Percentiles rank a stretch among this genome's conserved stretches.
phyloP scores from a whole-genome alignment of 2,329 filamentous ascomycete species.

The Fusarium graminum region DNA sequence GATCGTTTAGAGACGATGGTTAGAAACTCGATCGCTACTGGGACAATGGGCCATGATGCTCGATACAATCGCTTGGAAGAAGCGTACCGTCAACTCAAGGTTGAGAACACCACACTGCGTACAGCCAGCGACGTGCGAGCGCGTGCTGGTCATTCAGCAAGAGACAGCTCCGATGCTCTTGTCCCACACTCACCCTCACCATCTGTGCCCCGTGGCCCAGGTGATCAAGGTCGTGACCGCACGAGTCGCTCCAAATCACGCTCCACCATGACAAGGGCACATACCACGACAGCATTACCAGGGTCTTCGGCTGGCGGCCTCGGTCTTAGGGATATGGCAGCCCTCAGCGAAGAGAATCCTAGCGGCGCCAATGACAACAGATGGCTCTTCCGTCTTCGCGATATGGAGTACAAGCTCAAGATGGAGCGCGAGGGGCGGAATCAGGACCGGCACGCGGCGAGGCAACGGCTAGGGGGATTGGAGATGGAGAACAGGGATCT shows the following conservation, averaged over 20 bases:
- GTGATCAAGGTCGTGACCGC: slow-evolving; percentile 62
- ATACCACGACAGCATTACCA: slow-evolving; percentile 49
- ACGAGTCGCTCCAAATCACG: slow-evolving; percentile 51
- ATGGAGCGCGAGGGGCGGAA: slow-evolving; percentile 88
- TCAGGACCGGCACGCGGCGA: slow-evolving; percentile 85
- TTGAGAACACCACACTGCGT: slow-evolving; percentile 77
- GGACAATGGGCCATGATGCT: slow-evolving; percentile 58
- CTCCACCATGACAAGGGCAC: slow-evolving; percentile 52
- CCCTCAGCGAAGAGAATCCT: slow-evolving; percentile 41
- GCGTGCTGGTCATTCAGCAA: slow-evolving; percentile 59
- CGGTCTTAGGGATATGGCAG: slow-evolving; percentile 49
- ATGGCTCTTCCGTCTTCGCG: slow-evolving; percentile 87
- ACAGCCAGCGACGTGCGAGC: slow-evolving; percentile 71
- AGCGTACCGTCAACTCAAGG: slow-evolving; percentile 72
- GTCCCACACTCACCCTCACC: slow-evolving; percentile 64
- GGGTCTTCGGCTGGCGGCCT: slow-evolving; percentile 43
- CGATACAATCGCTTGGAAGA: slow-evolving; percentile 70
- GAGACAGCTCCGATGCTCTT: slow-evolving; percentile 55
- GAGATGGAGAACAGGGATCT: slow-evolving; percentile 80
- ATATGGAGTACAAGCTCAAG: slow-evolving; percentile 90
- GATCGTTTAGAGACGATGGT: slow-evolving; percentile 87
- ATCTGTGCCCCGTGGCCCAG: slow-evolving; percentile 64
- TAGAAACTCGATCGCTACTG: slow-evolving; percentile 71
- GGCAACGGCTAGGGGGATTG: slow-evolving; percentile 83
- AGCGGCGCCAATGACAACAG: slow-evolving; percentile 69